Evolutionary conservation across 2,329 filamentous ascomycete genomes (phyloP).

Genomic region (Aspergillus neoniger): DNA sequence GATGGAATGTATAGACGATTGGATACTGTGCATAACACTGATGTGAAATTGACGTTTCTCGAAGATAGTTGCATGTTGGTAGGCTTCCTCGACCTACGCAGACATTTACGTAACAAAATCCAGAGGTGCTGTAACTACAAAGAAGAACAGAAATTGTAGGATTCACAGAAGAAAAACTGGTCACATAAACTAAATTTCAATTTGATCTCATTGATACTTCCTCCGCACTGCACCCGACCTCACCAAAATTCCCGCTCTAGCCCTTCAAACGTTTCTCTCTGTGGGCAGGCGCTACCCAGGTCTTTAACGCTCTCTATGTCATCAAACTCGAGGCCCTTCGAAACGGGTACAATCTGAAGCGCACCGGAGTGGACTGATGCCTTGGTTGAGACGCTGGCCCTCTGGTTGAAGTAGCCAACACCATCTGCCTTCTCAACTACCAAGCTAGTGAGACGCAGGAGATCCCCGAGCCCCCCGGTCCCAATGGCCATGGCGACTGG

Average conservation of each 20-base stretch:
- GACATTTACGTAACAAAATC: not conserved
- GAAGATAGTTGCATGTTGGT: not conserved
- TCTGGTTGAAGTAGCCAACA: slow-evolving; percentile 35
- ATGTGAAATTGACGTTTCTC: not conserved
- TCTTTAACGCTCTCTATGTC: slow-evolving; percentile 26
- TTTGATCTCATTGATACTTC: too few species aligned
- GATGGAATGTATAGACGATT: not conserved
- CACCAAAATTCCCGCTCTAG: slow-evolving; percentile 16
- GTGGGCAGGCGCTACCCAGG: slow-evolving; percentile 17
- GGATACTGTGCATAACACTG: not conserved
- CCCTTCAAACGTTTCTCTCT: not conserved
- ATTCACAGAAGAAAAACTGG: not conserved
- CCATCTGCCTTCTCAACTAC: slow-evolving; percentile 41
- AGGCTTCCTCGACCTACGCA: not conserved
- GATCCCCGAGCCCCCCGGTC: slow-evolving; percentile 24
- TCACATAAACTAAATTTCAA: not conserved
- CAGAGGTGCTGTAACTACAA: not conserved
- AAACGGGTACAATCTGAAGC: not conserved
- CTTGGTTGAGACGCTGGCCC: slow-evolving; percentile 1
- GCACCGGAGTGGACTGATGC: not conserved
- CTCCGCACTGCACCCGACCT: not conserved
- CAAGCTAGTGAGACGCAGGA: slow-evolving; percentile 31
- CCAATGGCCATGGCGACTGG: slow-evolving; percentile 27
- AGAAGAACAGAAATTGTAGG: not conserved
- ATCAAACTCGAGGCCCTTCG: slow-evolving; percentile 16